Percentiles rank a stretch among this genome's conserved stretches.
phyloP scores from a whole-genome alignment of 2,329 filamentous ascomycete genomes.

The Exophiala calicioides region DNA sequence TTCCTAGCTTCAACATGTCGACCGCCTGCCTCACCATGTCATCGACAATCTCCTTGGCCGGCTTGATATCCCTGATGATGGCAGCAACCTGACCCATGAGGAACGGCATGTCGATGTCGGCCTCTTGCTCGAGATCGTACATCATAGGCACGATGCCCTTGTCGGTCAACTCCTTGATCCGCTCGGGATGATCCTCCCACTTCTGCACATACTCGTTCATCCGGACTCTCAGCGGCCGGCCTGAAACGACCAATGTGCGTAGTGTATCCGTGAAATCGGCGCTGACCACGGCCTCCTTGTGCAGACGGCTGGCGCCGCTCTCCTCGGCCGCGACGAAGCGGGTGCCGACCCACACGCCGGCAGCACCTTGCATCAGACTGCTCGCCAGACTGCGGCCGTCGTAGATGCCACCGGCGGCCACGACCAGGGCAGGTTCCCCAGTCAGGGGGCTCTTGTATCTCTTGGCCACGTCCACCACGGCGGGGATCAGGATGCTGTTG shows the following conservation, averaged over 20 bases:
- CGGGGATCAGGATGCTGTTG: slow-evolving; percentile 81
- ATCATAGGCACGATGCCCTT: slow-evolving; percentile 77
- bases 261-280: slow-evolving; percentile 78
- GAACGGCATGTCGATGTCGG: slow-evolving; percentile 78
- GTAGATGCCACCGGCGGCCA: slow-evolving; percentile 85
- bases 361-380: slow-evolving; percentile 82
- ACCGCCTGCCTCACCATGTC: slow-evolving; percentile 84
- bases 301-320: slow-evolving; percentile 75
- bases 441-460: slow-evolving; percentile 70
- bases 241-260: slow-evolving; percentile 78
- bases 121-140: slow-evolving; percentile 74
- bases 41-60: slow-evolving; percentile 79
- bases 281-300: slow-evolving; percentile 81
- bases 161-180: slow-evolving; percentile 74
- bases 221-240: slow-evolving; percentile 76
- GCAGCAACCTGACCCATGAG: slow-evolving; percentile 94
- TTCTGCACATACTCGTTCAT: slow-evolving; percentile 79
- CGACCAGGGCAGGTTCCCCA: slow-evolving; percentile 72
- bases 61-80: slow-evolving; percentile 73
- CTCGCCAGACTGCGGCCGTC: slow-evolving; percentile 80
- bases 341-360: slow-evolving; percentile 92
- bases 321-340: slow-evolving; percentile 83
- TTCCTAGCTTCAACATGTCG: slow-evolving; percentile 64
- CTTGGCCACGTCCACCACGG: slow-evolving; percentile 79
- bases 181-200: slow-evolving; percentile 76